Evolutionary conservation across 345 rosid genomes (phyloP).

Genomic region (Gossypium anomalum): DNA sequence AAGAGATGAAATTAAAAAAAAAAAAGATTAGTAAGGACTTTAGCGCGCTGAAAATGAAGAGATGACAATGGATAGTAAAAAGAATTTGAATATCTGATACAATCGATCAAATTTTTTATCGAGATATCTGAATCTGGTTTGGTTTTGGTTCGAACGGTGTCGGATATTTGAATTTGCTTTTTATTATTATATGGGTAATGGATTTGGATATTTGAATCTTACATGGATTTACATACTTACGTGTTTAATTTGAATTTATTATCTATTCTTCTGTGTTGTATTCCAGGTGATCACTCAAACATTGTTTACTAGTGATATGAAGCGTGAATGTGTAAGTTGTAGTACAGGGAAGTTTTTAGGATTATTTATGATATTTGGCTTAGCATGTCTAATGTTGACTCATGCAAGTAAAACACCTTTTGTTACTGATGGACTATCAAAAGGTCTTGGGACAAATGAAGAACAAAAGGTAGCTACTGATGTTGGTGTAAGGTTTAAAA

Average conservation of each 20-base stretch:
- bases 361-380: constrained; percentile 60
- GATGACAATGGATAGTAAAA: too few species aligned
- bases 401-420: constrained; percentile 39
- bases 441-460: constrained; percentile 22
- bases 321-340: constrained; percentile 59
- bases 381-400: constrained; percentile 55
- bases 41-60: too few species aligned
- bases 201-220: background rate
- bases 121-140: background rate
- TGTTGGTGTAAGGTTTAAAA: constrained; percentile 39
- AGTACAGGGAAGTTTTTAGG: constrained; percentile 81
- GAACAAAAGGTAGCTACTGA: constrained; percentile 34
- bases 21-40: too few species aligned
- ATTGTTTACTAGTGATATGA: constrained; percentile 22
- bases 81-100: too few species aligned
- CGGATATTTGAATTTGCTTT: background rate
- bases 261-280: constrained; percentile 15
- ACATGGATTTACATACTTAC: background rate
- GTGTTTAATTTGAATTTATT: constrained; percentile 9
- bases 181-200: background rate
- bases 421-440: constrained; percentile 27
- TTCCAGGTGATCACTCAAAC: constrained; percentile 46
- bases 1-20: too few species aligned
- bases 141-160: background rate
- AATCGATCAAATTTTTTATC: too few species aligned